Base-by-base conservation (phyloP, 75 land plant genomes). In the Pinus albicaulis region DNA sequence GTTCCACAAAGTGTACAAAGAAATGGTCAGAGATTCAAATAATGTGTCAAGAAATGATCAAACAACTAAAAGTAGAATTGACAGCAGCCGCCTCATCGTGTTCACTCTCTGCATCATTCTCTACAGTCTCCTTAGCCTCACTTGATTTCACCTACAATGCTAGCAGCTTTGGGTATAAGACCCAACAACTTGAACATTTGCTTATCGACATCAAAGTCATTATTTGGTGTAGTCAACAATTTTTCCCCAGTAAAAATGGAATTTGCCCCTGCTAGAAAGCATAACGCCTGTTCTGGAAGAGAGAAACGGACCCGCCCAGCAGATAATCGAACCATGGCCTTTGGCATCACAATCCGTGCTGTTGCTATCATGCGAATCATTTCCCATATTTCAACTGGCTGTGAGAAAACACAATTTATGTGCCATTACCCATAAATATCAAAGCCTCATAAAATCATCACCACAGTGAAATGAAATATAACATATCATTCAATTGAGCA, bases 161-260 rank as follows among this genome's bases (percentile, higher is more conserved):
- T 57, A 31, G 99, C 92, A 70, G 98, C 76, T 79, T 97, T 97
- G 28, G 99, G 98, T 71, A 81, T 82, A 53, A 97, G 89, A 53
- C 99, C 99, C 66, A 97, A 92, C 4, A 92, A n/a, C 80, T 86
- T 89, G 86, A 97, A 97, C 99, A 97, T 97, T 70, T 73, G 76
- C 77, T 94, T 93, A 74, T 97, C 99, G 14, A 89, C 98, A 78
- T 94, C 91, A 73, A 84, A 95, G 72, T 94, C 98, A 75, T 97
- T 97, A 75, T 97, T 97, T 2, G 98, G 95, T 14, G 99, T 97
- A 12, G 99, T 97, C 82, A 97, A 80, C 25, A 97, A 82, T 79
- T 97, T 97, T 76, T 97, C 99, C 3, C 99, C 99, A 1, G 99
- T 97, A 82, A 97, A 97, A 76, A 97, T 97, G 17, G 99, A 97